Percentiles rank a stretch among this genome's conserved stretches.
Evolutionary conservation across 805 yeast species (phyloP).

Genomic region (Wickerhamomyces bisporus): DNA sequence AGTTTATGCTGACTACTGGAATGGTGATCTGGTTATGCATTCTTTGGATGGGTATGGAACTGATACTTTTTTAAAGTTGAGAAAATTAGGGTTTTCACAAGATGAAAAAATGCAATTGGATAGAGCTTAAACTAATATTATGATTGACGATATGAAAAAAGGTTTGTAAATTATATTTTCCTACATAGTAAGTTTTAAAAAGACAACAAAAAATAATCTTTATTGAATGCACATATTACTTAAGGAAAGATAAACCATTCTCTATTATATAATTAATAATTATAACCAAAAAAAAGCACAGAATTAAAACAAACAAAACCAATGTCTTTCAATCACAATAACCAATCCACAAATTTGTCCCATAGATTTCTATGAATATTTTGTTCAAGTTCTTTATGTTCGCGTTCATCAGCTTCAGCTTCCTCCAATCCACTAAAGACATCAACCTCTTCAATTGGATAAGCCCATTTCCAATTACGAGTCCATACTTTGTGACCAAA

Average conservation of each 20-base stretch:
- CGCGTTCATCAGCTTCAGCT: constrained; percentile 38
- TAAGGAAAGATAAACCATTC: too few relatives aligned
- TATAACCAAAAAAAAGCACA: too few relatives aligned
- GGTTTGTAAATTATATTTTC: too few relatives aligned
- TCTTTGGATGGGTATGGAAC: constrained; percentile 90
- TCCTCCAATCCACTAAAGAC: constrained; percentile 54
- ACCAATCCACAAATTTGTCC: constrained; percentile 19
- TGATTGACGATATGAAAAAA: too few relatives aligned
- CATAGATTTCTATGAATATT: constrained; percentile 7
- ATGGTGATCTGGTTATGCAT: constrained; percentile 78
- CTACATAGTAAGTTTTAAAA: too few relatives aligned
- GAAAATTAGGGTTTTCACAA: constrained; percentile 67
- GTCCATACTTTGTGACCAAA: constrained; percentile 51
- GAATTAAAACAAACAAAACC: too few relatives aligned
- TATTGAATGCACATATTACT: too few relatives aligned
- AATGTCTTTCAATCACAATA: constrained; percentile 16
- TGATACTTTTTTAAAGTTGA: constrained; percentile 75
- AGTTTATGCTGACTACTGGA: constrained; percentile 95
- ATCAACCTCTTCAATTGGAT: constrained; percentile 55
- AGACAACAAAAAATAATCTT: too few relatives aligned
- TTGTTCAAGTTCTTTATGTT: constrained; percentile 9
- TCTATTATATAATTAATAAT: too few relatives aligned
- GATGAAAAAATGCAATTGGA: constrained; percentile 65
- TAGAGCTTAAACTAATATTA: constrained; percentile 41
- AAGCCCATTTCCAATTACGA: constrained; percentile 39